Evolutionary conservation across 2,329 filamentous ascomycete genomes (phyloP).

Genomic region (Arthroderma sp.): DNA sequence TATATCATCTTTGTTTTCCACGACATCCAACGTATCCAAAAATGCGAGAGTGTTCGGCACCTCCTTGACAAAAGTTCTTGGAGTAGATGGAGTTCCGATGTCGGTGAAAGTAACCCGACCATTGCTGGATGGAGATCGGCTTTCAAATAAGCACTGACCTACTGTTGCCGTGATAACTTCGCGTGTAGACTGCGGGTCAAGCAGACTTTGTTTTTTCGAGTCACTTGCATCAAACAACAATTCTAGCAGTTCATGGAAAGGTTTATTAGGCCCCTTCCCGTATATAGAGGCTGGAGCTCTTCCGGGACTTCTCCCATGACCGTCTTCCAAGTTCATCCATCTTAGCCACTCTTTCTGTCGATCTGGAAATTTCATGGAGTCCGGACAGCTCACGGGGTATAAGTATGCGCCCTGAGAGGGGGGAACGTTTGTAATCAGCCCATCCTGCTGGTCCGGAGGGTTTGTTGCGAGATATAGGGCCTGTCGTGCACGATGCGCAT

Average conservation of each 20-base stretch:
- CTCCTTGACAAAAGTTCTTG: conserved; percentile 22
- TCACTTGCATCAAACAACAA: conserved; percentile 7
- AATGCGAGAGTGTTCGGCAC: conserved; percentile 26
- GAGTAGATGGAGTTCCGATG: background rate
- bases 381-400: conserved; percentile 19
- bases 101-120: conserved; percentile 5
- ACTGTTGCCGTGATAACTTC: conserved; percentile 29
- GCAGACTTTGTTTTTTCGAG: background rate
- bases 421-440: conserved; percentile 28
- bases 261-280: conserved; percentile 6
- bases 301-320: conserved; percentile 14
- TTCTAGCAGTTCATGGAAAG: conserved; percentile 10
- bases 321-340: conserved; percentile 24
- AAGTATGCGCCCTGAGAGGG: conserved; percentile 20
- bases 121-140: conserved; percentile 1
- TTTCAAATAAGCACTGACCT: conserved; percentile 30
- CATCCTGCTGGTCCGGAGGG: conserved; percentile 15
- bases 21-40: conserved; percentile 19
- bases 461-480: conserved; percentile 24
- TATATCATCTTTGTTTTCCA: conserved; percentile 11
- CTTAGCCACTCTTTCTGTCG: conserved; percentile 27
- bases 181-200: conserved; percentile 11
- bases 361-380: conserved; percentile 23
- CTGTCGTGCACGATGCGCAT: conserved; percentile 25
- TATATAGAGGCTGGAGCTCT: conserved; percentile 10